These are phyloP conservation scores for Trichoderma sp. DNA, from an alignment of 2,329 filamentous ascomycete genomes.

Conservation along the genomic window DNA sequence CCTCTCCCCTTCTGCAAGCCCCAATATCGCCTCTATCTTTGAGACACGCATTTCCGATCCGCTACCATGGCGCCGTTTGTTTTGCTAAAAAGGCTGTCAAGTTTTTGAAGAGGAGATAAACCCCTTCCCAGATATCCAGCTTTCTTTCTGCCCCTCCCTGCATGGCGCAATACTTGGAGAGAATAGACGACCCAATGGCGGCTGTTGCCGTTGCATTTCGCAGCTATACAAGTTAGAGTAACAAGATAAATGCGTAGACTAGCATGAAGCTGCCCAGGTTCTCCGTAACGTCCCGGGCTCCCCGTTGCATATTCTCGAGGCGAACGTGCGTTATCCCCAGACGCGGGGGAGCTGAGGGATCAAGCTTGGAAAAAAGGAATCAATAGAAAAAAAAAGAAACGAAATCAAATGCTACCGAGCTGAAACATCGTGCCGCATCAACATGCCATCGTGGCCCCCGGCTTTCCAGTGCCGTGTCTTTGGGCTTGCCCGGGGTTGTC, in stretches of 20 bases:
- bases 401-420: not conserved
- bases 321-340: not conserved
- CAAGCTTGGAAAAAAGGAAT: not conserved
- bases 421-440: not conserved
- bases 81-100: not conserved
- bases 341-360: not conserved
- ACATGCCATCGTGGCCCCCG: not conserved
- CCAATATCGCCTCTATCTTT: not conserved
- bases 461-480: conserved; percentile 1
- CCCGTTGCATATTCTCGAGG: not conserved
- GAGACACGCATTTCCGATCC: conserved; percentile 15
- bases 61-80: not conserved
- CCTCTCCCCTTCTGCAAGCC: not conserved
- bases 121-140: not conserved
- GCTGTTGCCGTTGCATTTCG: not conserved
- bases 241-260: not conserved
- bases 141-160: not conserved
- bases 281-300: not conserved
- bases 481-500: not conserved
- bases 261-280: not conserved
- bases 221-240: not conserved
- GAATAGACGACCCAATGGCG: conserved; percentile 4
- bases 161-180: not conserved
- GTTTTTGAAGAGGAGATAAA: not conserved
- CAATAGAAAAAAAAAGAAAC: not conserved